Conservation (phyloP, 2,329 filamentous ascomycete species). For the Fusarium kyushuense region DNA sequence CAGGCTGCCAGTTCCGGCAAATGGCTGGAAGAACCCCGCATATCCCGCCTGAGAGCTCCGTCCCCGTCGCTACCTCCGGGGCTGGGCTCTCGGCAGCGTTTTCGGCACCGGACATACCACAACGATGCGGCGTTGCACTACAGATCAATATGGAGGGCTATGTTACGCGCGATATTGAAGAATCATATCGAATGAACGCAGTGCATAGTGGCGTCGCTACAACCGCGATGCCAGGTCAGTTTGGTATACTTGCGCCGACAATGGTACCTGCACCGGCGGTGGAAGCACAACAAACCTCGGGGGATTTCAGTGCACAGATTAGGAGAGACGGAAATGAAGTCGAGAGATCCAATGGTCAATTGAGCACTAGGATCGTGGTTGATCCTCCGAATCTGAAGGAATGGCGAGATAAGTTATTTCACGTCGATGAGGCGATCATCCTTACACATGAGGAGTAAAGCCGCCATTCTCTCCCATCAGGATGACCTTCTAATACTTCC, state of each 20-base stretch:
- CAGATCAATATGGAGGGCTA: conserved; percentile 37
- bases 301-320: conserved; percentile 8
- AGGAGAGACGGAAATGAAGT: conserved; percentile 3
- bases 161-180: conserved; percentile 27
- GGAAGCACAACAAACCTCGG: conserved; percentile 13
- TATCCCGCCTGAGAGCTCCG: conserved; percentile 19
- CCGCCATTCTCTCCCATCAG: too few relatives aligned
- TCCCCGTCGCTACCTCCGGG: conserved; percentile 19
- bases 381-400: conserved; percentile 74
- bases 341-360: conserved; percentile 61
- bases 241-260: conserved; percentile 59
- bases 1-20: neutral
- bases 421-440: conserved; percentile 78
- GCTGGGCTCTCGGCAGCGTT: conserved; percentile 23
- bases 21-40: conserved; percentile 36
- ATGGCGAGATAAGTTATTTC: conserved; percentile 80
- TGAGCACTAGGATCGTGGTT: conserved; percentile 68
- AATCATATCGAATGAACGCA: conserved; percentile 32
- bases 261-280: conserved; percentile 24
- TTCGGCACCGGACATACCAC: conserved; percentile 21
- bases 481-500: conserved; percentile 7
- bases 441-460: conserved; percentile 78
- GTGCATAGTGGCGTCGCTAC: conserved; percentile 7
- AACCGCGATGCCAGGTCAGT: conserved; percentile 52
- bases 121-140: conserved; percentile 29